phyloP scores from a whole-genome alignment of 202 grass and related monocot genomes.

The Tripidium arundinaceum region DNA sequence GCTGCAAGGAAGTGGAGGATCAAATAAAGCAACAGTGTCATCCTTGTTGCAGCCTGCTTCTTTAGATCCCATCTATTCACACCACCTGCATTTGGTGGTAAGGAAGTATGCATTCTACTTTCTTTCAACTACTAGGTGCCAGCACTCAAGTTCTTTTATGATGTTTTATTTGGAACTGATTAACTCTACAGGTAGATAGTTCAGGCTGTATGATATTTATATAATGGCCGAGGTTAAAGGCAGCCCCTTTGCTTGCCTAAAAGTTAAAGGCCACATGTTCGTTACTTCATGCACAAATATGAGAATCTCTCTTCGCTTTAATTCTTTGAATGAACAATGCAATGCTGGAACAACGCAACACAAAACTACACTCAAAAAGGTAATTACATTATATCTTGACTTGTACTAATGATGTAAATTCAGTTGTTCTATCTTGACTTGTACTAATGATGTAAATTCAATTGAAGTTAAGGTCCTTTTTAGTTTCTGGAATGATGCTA shows the following conservation, averaged over 20 bases:
- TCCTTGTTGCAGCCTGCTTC: no score
- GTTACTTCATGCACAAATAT: slow-evolving; percentile 28
- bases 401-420: background rate
- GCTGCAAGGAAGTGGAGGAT: no score
- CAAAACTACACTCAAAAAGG: background rate
- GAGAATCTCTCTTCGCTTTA: slow-evolving; percentile 5
- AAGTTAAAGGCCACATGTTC: slow-evolving; percentile 22
- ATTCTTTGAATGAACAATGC: slow-evolving; percentile 19
- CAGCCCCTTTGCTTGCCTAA: slow-evolving; percentile 22
- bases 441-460: background rate
- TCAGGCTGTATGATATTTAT: slow-evolving; percentile 20
- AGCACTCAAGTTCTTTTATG: background rate
- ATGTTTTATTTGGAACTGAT: background rate
- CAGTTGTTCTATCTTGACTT: background rate
- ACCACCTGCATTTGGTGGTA: slow-evolving; percentile 30
- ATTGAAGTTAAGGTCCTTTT: background rate
- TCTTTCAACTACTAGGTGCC: slow-evolving; percentile 4
- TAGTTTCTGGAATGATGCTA: slow-evolving; percentile 8
- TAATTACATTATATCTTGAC: background rate
- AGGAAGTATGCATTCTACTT: slow-evolving; percentile 25
- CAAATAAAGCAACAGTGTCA: no score
- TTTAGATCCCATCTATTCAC: no score
- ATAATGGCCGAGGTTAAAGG: background rate
- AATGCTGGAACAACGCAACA: background rate
- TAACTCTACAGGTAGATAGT: background rate